Evolutionary conservation across 139 green algal species (phyloP).

Genomic region (Pseudopediastrum boryanum): DNA sequence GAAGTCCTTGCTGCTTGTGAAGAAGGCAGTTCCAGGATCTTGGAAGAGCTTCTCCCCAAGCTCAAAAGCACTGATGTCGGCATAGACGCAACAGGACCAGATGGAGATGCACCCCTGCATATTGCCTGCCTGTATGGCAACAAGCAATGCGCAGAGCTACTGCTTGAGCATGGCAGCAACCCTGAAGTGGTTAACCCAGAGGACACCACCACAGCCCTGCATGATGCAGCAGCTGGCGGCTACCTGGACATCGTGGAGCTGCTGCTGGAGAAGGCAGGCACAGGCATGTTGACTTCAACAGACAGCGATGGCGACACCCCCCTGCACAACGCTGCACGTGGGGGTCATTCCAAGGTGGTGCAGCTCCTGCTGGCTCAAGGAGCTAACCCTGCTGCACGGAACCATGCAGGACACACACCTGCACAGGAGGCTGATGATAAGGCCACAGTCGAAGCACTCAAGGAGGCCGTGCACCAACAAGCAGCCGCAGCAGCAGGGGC

Average conservation of each 20-base stretch:
- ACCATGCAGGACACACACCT: conserved; percentile 38
- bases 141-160: conserved; percentile 29
- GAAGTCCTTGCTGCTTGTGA: conserved; percentile 38
- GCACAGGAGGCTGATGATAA: conserved; percentile 38
- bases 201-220: conserved; percentile 54
- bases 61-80: background rate
- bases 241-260: conserved; percentile 50
- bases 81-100: conserved; percentile 39
- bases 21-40: conserved; percentile 11
- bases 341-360: conserved; percentile 37
- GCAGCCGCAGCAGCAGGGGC: background rate
- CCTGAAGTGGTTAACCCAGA: conserved; percentile 42
- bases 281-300: background rate
- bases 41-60: conserved; percentile 16
- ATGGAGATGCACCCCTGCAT: conserved; percentile 62
- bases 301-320: conserved; percentile 59
- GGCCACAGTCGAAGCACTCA: conserved; percentile 1
- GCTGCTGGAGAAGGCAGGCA: conserved; percentile 20
- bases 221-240: conserved; percentile 61
- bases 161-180: conserved; percentile 46
- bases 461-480: background rate
- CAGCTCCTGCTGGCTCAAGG: conserved; percentile 40
- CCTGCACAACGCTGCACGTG: conserved; percentile 59
- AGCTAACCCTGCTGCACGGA: conserved; percentile 28
- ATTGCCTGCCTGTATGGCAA: conserved; percentile 60